Base-by-base conservation (phyloP, 1,284 basidiomycete genomes). In the Stereum hirsutum region DNA sequence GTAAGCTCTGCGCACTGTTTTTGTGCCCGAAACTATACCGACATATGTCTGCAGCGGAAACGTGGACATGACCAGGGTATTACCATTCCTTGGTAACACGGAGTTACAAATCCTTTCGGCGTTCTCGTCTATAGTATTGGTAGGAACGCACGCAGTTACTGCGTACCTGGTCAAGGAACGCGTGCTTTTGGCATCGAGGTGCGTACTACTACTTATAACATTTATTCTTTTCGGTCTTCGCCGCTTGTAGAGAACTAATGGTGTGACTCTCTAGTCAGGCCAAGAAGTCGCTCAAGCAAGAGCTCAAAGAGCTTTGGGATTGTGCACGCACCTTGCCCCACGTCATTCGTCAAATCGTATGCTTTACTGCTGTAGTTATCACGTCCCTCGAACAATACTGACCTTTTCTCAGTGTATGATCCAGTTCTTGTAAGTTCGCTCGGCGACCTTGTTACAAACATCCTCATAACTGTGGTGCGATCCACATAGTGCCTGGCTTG, bases 401-500 rank as follows among this genome's bases (percentile, higher is more conserved):
- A 12, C 23, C n/a, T n/a, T 17, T 26, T 31, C 19, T 10, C 46
- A 87, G 84, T 87, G 75, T 51, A 60, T 81, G 24, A 78, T 89
- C 28, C 91, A 95, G 62, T 90, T 94, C 65, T 94, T 93, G 89
- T 91, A 58, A 52, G 83, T 68, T n/a, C n/a, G 8, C 45, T 41
- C 4, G 28, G 12, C 27, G n/a, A n/a, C 19, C 44, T 27, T 35
- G 27, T 28, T n/a, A 39, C 2, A 28, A 27, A 32, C 42, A 10
- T 39, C 11, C 37, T 11, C n/a, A 41, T 51, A 21, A 56, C 38
- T 4, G 39, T 36, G 24, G 31, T 46, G 25, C 24, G n/a, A 46
- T 15, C 25, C 6, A 14, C 25, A 11, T 49, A 89, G 86, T 49
- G 74, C 82, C 3, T 89, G 78, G 75, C 69, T 90, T 45, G 86